Evolutionary conservation across 805 yeast genomes (phyloP), one percentile per base, ranked within the genome.

Genomic region (Cyberlindnera saturnus): DNA sequence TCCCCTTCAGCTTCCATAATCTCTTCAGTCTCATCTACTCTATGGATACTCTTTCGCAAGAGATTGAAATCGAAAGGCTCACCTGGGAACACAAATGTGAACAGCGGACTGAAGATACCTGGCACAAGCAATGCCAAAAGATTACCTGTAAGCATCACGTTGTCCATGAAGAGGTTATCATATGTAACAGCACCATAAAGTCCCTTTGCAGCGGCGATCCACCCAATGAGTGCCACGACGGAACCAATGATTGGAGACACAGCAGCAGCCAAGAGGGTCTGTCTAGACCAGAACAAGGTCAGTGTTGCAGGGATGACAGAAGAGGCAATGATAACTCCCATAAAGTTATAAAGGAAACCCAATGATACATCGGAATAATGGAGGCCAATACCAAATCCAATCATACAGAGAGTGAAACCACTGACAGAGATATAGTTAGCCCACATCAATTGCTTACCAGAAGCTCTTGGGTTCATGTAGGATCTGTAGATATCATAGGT

Each of bases 81-180:
- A 5, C 83, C 79, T 43, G 79, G 80, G 62, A 82, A 82, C 58
- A 80, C 78, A 32, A 71, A 67, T 0, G 93, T 83, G 42, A 88
- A 66, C 9, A 82, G 57, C 23, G 95, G 89, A 39, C 81, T 67
- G 43, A 81, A 71, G 15, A 88, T 62, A 15, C 76, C 57, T 9
- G 96, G 96, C 2, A 90, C 75, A 42, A 79, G 68, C 47, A 89
- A 66, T 0, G 96, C 91, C 41, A 87, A 89, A 38, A 87, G 79
- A 62, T 89, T 89, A 47, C 96, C 96, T 3, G 82, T 81, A 49
- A 88, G 71, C 96, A 90, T 90, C 34, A 96, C 84, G 59, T 86
- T 75, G 62, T 90, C 95, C 49, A 73, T 76, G 51, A 91, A 93
- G n/a, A 95, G 79, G 44, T 62, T 66, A 60, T 70, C 66, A 36